phyloP scores from a whole-genome alignment of 441 rosid species.

The Rhodomyrtus psidioides region DNA sequence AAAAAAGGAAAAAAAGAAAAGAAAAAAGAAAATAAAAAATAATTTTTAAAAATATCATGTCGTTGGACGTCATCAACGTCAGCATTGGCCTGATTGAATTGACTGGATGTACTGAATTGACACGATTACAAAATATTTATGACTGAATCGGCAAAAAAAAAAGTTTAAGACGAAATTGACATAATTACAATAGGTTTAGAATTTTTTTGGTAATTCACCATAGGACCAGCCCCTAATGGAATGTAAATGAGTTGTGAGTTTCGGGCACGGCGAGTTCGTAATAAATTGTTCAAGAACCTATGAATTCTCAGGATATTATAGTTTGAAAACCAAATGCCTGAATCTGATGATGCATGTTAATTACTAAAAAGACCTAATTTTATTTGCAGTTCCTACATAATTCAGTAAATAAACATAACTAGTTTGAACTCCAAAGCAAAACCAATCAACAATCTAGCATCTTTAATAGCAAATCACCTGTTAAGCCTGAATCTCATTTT shows the following conservation, averaged over 20 bases:
- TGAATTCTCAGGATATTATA: background rate
- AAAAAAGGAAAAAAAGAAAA: too few relatives aligned
- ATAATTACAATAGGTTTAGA: too few relatives aligned
- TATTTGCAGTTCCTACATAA: background rate
- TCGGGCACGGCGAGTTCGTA: background rate
- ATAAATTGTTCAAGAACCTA: background rate
- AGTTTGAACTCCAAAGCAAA: background rate
- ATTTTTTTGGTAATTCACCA: too few relatives aligned
- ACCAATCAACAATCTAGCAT: background rate
- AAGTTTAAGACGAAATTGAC: accelerated
- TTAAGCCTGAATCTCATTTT: background rate
- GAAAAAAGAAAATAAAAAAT: too few relatives aligned
- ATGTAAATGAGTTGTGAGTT: background rate
- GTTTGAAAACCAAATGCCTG: accelerated
- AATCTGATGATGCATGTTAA: background rate
- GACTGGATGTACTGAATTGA: too few relatives aligned
- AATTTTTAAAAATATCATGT: too few relatives aligned
- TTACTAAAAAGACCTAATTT: background rate
- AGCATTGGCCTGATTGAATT: accelerated
- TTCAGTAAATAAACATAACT: background rate
- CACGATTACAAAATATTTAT: too few relatives aligned
- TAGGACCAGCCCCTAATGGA: background rate
- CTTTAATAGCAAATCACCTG: background rate
- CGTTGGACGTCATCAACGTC: too few relatives aligned
- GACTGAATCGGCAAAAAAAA: too few relatives aligned